These are phyloP conservation scores for Phialophora expanda DNA, from an alignment of 2,329 filamentous ascomycete genomes.

Conservation along the genomic window DNA sequence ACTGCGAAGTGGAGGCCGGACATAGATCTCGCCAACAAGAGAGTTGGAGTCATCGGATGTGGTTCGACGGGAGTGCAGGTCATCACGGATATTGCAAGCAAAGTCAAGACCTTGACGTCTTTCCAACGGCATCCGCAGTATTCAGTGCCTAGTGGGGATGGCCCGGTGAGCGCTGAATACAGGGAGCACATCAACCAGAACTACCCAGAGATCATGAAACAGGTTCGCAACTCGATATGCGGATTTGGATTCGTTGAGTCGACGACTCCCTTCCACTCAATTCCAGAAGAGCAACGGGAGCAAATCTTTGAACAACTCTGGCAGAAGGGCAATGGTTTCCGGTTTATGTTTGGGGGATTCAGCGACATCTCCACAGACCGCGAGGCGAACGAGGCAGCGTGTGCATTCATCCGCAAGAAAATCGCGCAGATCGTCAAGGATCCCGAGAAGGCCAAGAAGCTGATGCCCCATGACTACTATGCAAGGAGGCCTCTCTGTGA, in stretches of 20 bases:
- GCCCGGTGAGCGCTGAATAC: constrained; percentile 24
- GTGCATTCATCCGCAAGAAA: constrained; percentile 62
- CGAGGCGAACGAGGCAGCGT: constrained; percentile 58
- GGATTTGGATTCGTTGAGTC: constrained; percentile 64
- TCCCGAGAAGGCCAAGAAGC: constrained; percentile 45
- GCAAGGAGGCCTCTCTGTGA: constrained; percentile 28
- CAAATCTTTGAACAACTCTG: constrained; percentile 57
- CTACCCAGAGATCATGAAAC: constrained; percentile 45
- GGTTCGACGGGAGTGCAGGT: constrained; percentile 67
- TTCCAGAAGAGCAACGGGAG: constrained; percentile 43
- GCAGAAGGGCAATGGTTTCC: constrained; percentile 58
- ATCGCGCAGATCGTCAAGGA: constrained; percentile 58
- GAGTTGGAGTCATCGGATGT: constrained; percentile 67
- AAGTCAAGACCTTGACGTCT: constrained; percentile 41
- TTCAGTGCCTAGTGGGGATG: constrained; percentile 26
- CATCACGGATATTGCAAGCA: constrained; percentile 39
- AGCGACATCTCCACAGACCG: constrained; percentile 54
- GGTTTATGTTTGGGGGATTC: constrained; percentile 58
- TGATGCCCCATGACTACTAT: constrained; percentile 27
- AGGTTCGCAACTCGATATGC: constrained; percentile 56
- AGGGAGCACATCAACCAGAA: constrained; percentile 41
- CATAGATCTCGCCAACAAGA: constrained; percentile 33
- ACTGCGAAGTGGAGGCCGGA: constrained; percentile 49
- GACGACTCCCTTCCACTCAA: constrained; percentile 39
- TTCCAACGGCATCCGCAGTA: constrained; percentile 46